Conservation (phyloP, 208 protist species). For the Trypanosoma brucei region DNA sequence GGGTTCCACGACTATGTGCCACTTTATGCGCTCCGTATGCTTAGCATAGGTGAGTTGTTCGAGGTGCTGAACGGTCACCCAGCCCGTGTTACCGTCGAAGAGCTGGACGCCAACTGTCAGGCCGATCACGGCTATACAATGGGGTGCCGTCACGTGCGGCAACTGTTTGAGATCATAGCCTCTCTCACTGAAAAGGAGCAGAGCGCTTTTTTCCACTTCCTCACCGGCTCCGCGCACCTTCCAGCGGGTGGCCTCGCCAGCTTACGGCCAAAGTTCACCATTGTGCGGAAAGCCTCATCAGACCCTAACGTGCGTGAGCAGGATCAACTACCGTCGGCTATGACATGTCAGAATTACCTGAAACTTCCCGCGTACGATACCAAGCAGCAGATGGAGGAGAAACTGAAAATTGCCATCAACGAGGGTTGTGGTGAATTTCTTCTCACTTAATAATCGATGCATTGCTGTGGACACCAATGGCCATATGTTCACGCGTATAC, state of each 20-base stretch:
- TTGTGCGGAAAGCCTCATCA: conserved; percentile 84
- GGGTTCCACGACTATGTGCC: conserved; percentile 79
- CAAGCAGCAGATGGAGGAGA: conserved; percentile 78
- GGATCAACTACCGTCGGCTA: conserved; percentile 83
- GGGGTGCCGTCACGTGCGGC: conserved; percentile 65
- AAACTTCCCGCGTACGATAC: conserved; percentile 88
- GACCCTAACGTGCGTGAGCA: conserved; percentile 46
- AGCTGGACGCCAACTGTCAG: conserved; percentile 64
- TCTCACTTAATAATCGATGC: conserved; percentile 49
- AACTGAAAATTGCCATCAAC: conserved; percentile 81
- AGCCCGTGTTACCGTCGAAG: conserved; percentile 50
- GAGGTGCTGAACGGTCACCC: conserved; percentile 52
- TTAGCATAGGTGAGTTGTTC: conserved; percentile 63
- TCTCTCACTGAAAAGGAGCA: conserved; percentile 70
- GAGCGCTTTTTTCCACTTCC: conserved; percentile 81
- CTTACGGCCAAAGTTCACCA: conserved; percentile 79
- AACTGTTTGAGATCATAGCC: conserved; percentile 84
- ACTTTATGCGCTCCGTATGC: conserved; percentile 51
- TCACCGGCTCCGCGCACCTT: conserved; percentile 81
- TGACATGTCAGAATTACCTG: conserved; percentile 93
- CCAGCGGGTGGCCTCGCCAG: conserved; percentile 75
- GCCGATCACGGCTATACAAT: conserved; percentile 87
- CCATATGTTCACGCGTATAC: no score
- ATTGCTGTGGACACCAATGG: no score
- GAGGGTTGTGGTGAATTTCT: conserved; percentile 83